Evolutionary conservation across 2,329 filamentous ascomycete species (phyloP), one percentile per base, ranked within the genome.

Genomic region (Aureobasidium sp.): DNA sequence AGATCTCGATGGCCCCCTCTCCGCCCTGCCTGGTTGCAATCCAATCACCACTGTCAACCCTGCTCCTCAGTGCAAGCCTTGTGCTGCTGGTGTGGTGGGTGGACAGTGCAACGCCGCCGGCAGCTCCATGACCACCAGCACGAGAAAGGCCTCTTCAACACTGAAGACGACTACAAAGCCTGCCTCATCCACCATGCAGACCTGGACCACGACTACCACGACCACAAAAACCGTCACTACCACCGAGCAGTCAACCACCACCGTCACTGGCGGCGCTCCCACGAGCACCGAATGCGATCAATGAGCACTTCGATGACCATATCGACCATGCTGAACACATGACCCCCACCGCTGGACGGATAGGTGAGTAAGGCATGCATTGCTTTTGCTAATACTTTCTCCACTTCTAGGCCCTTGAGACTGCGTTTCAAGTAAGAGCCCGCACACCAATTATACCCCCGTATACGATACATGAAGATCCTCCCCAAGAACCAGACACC

Each of bases 11-110:
- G 78, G 79, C 7, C 68, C 73, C 14, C 70, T 82, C 21, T 68
- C 76, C 5, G 77, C 79, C 25, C 74, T 79, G 27, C 76, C 83
- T 45, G 88, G 86, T 65, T 83, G 77, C 69, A 82, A 84, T 60
- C 75, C 81, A 10, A 81, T 85, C 70, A 78, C 72, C 16, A 61
- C 42, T 76, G 76, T 50, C 74, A 81, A 41, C 72, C 74, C 49
- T 41, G 66, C 64, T 21, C 64, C 64, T 16, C 66, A 66, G 57
- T 59, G 57, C 29, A 49, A 49, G 27, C 25, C 57, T 32, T 59
- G 57, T 42, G 34, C 57, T 14, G 45, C 27, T 21, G 57, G 57
- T n/a, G 45, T 59, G 34, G 57, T 59, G 1, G 57, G 57, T 34
- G 57, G 57, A 50, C 57, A 59, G 57, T 59, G 57, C 27, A 45